Conservation (phyloP, 2,329 filamentous ascomycete genomes). For the Albifimbria verrucaria region DNA sequence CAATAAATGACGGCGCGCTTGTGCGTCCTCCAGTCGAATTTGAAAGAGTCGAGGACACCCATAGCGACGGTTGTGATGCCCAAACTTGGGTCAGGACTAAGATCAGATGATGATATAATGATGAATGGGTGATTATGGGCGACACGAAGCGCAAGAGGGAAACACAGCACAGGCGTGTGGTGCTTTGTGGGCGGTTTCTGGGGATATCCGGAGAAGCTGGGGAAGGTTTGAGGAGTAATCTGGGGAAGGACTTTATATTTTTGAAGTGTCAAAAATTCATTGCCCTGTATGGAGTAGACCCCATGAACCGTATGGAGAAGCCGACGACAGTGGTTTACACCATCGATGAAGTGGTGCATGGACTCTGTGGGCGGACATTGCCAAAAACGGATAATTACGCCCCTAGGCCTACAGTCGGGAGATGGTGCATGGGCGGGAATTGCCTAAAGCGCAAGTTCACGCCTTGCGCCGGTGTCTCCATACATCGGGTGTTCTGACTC, state of each 20-base stretch:
- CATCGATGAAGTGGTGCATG: slow-evolving; percentile 1
- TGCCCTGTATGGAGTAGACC: slow-evolving; percentile 2
- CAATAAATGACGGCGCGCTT: slow-evolving; percentile 25
- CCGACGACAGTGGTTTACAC: slow-evolving; percentile 3
- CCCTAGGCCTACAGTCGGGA: slow-evolving; percentile 1
- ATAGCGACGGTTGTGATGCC: slow-evolving; percentile 2
- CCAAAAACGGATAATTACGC: slow-evolving; percentile 4
- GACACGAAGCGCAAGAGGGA: not conserved
- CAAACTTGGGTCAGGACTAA: slow-evolving; percentile 1
- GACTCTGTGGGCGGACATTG: not conserved
- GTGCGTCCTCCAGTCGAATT: slow-evolving; percentile 1
- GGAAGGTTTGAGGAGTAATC: slow-evolving; percentile 8
- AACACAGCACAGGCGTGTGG: slow-evolving; percentile 1
- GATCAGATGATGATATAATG: slow-evolving; percentile 1
- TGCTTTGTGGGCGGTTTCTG: slow-evolving; percentile 4
- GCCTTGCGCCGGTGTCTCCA: slow-evolving; percentile 3
- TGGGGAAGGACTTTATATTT: slow-evolving; percentile 9
- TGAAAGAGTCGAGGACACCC: not conserved
- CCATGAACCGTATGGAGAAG: slow-evolving; percentile 5
- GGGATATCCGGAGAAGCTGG: slow-evolving; percentile 9
- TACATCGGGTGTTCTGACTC: slow-evolving; percentile 1
- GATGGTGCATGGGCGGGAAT: slow-evolving; percentile 2
- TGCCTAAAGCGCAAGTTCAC: slow-evolving; percentile 5
- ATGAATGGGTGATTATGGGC: not conserved
- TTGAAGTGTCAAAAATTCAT: slow-evolving; percentile 1